These are phyloP conservation scores for Xylariaceae sp. DNA, from an alignment of 2,329 filamentous ascomycete species.

Conservation along the genomic window DNA sequence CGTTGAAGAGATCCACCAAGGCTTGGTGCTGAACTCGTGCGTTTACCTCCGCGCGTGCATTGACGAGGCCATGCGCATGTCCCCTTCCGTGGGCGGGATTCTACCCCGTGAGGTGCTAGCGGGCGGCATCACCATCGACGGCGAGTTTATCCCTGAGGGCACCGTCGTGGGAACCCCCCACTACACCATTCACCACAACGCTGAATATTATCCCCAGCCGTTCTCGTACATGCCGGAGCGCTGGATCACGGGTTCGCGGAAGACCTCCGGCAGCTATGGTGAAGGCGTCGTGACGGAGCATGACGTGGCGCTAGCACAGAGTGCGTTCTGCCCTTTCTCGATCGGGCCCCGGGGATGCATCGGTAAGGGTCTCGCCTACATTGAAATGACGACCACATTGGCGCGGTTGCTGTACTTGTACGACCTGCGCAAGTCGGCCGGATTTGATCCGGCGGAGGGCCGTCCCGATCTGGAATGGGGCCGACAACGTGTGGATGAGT, in stretches of 20 bases:
- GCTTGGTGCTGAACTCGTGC: conserved; percentile 52
- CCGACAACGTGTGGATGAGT: conserved; percentile 60
- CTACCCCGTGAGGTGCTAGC: conserved; percentile 61
- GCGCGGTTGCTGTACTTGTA: conserved; percentile 64
- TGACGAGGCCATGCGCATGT: conserved; percentile 67
- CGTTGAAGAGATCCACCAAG: conserved; percentile 59
- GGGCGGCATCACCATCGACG: conserved; percentile 59
- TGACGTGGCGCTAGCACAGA: conserved; percentile 59
- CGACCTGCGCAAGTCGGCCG: conserved; percentile 58
- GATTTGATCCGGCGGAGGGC: conserved; percentile 57
- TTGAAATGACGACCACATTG: conserved; percentile 66
- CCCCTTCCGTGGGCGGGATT: conserved; percentile 62
- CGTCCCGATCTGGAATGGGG: conserved; percentile 53
- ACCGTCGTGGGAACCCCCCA: conserved; percentile 66
- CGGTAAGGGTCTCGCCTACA: conserved; percentile 69
- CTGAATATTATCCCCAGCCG: conserved; percentile 62
- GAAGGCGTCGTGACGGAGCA: conserved; percentile 49
- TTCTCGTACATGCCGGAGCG: conserved; percentile 65
- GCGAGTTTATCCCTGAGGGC: conserved; percentile 57
- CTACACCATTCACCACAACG: conserved; percentile 71
- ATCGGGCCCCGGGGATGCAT: conserved; percentile 73
- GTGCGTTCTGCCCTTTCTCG: conserved; percentile 75
- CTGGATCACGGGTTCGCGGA: conserved; percentile 58
- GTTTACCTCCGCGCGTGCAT: conserved; percentile 66
- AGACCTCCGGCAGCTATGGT: conserved; percentile 37